Evolutionary conservation across 305 asterid species (phyloP), one percentile per base, ranked within the genome.

Genomic region (Fraxinus sp.): DNA sequence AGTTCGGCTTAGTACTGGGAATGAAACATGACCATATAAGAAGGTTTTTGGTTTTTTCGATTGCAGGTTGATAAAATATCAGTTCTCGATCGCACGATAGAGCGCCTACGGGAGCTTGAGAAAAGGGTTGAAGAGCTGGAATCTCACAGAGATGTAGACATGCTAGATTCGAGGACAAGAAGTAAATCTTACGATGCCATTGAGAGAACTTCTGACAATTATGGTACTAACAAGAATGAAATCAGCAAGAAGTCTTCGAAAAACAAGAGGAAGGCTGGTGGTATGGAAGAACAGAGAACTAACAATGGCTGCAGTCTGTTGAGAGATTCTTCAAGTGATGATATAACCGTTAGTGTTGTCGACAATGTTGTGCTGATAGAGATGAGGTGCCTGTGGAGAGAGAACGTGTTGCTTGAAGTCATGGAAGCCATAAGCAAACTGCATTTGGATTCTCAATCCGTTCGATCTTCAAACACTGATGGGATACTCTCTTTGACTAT

Each of bases 31-130:
- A 71, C 44, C 22, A 18, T 24, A 16, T 18, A 52, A 64, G 78
- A 75, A 77, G 57, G 3, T 36, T 70, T 36, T 32, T 74, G 64
- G 37, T 13, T 84, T 77, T 70, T 41, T 24, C 57, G 66, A 7
- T 79, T 88, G 85, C 91, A 96, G 99, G 97, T 85, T 52, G 98
- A 94, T 92, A 96, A 96, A 89, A 88, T 93, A 59, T 89, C 98
- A 0, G 71, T 96, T 57, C 98, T 96, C 14, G 97, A 94, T 86
- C 93, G 88, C 36, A 92, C 99, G 1, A 94, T 96, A 79, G 93
- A 91, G 83, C 90, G 93, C 87, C 78, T 96, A 86, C 88, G 92
- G 79, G 91, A 89, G 79, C 97, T 96, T 0, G 93, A 93, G 87
- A 90, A 91, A 55, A 92, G 91, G 83, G 87, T 94, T 4, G 88